Evolutionary conservation across 2,329 filamentous ascomycete species (phyloP).

Genomic region (Anthostomella pinea): DNA sequence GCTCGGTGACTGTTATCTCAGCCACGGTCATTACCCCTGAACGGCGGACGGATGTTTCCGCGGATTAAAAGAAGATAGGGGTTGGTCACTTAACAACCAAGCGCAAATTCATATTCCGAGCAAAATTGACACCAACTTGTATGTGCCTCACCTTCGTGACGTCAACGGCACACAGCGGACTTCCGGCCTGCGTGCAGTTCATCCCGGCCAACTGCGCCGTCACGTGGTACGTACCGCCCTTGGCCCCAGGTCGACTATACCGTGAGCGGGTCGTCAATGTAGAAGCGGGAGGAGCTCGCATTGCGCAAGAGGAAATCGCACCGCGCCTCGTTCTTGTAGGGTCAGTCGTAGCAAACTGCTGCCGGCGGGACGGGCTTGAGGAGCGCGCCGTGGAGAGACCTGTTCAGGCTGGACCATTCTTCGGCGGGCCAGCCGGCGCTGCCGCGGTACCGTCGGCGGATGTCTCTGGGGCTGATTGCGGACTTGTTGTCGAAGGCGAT

Average conservation of each 20-base stretch:
- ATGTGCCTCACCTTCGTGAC: constrained; percentile 36
- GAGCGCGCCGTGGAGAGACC: constrained; percentile 29
- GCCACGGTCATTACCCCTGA: too few relatives aligned
- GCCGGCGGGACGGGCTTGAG: constrained; percentile 32
- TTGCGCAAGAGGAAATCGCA: constrained; percentile 31
- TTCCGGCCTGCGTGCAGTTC: constrained; percentile 37
- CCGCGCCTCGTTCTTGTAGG: constrained; percentile 22
- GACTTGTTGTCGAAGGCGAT: constrained; percentile 28
- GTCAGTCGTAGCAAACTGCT: constrained; percentile 32
- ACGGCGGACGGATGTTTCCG: too few relatives aligned
- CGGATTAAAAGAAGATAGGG: background rate
- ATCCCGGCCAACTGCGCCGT: constrained; percentile 15
- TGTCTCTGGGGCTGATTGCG: constrained; percentile 22
- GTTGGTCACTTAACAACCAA: constrained; percentile 37
- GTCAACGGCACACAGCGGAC: constrained; percentile 39
- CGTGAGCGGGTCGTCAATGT: constrained; percentile 32
- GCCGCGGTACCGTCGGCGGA: too few relatives aligned
- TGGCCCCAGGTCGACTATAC: constrained; percentile 32
- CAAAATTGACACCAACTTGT: constrained; percentile 40
- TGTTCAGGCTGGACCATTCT: constrained; percentile 31
- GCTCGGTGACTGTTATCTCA: too few relatives aligned
- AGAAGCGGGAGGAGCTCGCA: constrained; percentile 29
- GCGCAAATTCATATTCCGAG: constrained; percentile 36
- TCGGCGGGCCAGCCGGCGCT: constrained; percentile 29
- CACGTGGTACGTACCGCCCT: constrained; percentile 36